Evolutionary conservation across 2,329 filamentous ascomycete species (phyloP).

Genomic region (Aureobasidium sp.): DNA sequence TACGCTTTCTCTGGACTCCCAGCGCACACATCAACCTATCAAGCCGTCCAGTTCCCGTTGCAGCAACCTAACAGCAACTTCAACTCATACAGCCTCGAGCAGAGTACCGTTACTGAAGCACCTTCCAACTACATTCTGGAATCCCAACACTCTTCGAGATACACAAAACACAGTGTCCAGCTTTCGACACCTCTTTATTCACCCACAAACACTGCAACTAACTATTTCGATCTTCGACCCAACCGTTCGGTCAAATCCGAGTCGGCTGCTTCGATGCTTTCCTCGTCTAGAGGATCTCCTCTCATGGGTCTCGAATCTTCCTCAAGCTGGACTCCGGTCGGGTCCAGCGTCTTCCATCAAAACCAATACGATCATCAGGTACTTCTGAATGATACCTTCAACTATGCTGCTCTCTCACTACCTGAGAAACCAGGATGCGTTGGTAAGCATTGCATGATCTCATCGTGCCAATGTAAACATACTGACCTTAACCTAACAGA

Average conservation of each 20-base stretch:
- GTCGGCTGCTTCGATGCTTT: conserved; percentile 43
- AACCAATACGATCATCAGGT: conserved; percentile 44
- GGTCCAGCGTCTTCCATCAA: conserved; percentile 55
- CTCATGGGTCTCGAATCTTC: conserved; percentile 52
- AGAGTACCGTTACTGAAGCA: neutral
- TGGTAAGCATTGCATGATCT: conserved; percentile 40
- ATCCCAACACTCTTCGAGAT: neutral
- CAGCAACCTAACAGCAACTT: neutral
- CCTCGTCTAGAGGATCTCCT: conserved; percentile 43
- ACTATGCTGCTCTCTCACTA: conserved; percentile 41
- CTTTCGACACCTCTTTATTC: conserved; percentile 31
- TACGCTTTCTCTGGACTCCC: conserved; percentile 1
- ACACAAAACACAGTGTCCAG: neutral
- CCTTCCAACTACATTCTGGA: conserved; percentile 1
- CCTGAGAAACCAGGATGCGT: conserved; percentile 39
- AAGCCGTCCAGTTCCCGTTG: neutral
- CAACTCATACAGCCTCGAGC: neutral
- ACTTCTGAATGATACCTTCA: conserved; percentile 48
- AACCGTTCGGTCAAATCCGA: conserved; percentile 42
- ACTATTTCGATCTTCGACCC: conserved; percentile 38
- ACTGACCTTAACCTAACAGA: conserved; percentile 32
- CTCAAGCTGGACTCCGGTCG: conserved; percentile 51
- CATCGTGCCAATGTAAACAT: conserved; percentile 8
- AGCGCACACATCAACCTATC: neutral
- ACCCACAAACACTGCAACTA: conserved; percentile 34